Base-by-base conservation (phyloP, 305 asterid genomes). In the Solanum aculeatissimum region DNA sequence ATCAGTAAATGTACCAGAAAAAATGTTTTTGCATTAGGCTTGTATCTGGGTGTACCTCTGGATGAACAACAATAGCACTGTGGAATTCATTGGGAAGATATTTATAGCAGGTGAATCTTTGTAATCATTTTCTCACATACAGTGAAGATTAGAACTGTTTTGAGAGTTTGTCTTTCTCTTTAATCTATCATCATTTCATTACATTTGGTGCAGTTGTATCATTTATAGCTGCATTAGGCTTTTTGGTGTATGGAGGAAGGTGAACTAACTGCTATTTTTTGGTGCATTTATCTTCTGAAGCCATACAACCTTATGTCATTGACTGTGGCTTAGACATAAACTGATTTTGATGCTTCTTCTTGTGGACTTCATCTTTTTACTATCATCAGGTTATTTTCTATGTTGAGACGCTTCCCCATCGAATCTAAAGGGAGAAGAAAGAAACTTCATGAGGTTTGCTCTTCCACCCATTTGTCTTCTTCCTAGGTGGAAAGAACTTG, bases 391-490 rank as follows among this genome's bases (percentile, higher is more conserved):
- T 91, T 95, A 84, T 95, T 95, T 89, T 87, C 88, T 92, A 95
- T 93, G 98, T 89, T 95, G 79, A 91, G 95, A 85, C 95, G 97
- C 84, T 95, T 94, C 86, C 98, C 98, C 42, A 94, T 95, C 75
- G 98, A 95, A 91, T 94, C 98, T 81, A 95, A 92, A 92, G 98
- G 98, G 88, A 90, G 97, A 93, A 90, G 97, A 88, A 95, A 95
- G 93, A 94, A 95, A 86, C 97, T 95, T 85, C 94, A 92, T 5
- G 99, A 95, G 99, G 99, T 94, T 79, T 83, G 88, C 84, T 80
- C 60, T 15, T 72, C 11, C 65, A 81, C 35, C 62, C 84, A 66
- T 47, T 74, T 74, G 29, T 47, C 60, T 74, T 47, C 60, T 47
- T 74, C 45, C 57, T 71, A 23, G 40, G 8, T 74, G 58, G 60